Conservation (phyloP, 768 basidiomycete genomes). For the Tulasnella sp. region DNA sequence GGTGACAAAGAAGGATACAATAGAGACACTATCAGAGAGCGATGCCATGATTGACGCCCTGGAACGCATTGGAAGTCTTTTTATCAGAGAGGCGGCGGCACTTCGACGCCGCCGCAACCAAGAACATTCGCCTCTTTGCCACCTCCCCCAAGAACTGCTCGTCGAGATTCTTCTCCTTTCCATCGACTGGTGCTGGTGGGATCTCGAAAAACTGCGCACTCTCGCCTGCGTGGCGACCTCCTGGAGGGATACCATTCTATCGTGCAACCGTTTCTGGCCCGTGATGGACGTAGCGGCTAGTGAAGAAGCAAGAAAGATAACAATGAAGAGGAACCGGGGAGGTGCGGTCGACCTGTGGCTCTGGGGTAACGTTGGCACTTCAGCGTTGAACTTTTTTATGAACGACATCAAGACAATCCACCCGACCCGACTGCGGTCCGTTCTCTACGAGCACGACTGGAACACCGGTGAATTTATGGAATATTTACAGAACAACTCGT, state of each 20-base stretch:
- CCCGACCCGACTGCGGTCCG: no score
- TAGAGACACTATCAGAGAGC: neutral
- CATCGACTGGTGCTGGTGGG: neutral
- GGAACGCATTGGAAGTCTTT: neutral
- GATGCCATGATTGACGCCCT: neutral
- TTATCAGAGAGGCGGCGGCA: neutral
- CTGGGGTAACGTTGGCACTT: no score
- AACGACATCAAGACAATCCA: no score
- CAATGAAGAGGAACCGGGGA: neutral
- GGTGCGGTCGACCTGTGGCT: neutral
- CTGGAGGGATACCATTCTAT: neutral
- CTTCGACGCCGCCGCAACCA: neutral
- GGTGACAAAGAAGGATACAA: neutral
- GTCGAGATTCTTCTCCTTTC: neutral
- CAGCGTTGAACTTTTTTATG: no score
- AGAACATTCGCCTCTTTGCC: neutral
- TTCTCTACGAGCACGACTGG: no score
- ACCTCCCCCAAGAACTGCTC: neutral
- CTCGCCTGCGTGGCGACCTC: neutral
- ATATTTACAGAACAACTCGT: no score
- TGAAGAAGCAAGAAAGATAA: neutral
- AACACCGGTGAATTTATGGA: no score
- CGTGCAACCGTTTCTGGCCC: conserved; percentile 1
- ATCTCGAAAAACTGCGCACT: neutral
- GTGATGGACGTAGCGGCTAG: neutral